Conservation (phyloP, 352 stramenopile species). For the Globisporangium paddicum region DNA sequence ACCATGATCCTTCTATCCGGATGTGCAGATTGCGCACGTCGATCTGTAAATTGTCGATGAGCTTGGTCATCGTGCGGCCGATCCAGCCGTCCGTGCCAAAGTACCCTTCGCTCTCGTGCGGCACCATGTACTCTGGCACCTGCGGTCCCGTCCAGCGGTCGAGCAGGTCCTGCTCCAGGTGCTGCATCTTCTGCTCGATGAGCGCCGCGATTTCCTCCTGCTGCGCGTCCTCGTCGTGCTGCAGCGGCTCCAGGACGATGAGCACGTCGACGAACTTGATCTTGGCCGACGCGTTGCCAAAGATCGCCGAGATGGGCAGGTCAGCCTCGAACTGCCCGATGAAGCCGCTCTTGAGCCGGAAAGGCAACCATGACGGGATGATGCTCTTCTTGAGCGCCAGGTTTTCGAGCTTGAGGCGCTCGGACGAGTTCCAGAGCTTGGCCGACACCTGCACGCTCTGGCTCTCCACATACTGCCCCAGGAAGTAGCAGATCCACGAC, state of each 20-base stretch:
- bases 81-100: conserved; percentile 88
- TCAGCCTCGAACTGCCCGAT: conserved; percentile 84
- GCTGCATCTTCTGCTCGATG: conserved; percentile 62
- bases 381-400: conserved; percentile 80
- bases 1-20: conserved; percentile 76
- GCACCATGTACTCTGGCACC: conserved; percentile 56
- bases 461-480: conserved; percentile 87
- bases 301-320: conserved; percentile 83
- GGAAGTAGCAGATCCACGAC: conserved; percentile 82
- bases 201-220: conserved; percentile 56
- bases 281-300: conserved; percentile 70
- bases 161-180: conserved; percentile 71
- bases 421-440: conserved; percentile 85
- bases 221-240: conserved; percentile 65
- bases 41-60: conserved; percentile 90
- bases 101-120: conserved; percentile 80
- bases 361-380: conserved; percentile 77
- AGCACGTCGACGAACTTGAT: conserved; percentile 88
- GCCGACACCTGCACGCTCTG: conserved; percentile 80
- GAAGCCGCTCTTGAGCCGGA: conserved; percentile 83
- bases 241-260: conserved; percentile 65
- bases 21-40: conserved; percentile 87
- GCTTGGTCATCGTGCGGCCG: conserved; percentile 83
- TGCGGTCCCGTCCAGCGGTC: conserved; percentile 74
- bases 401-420: conserved; percentile 85